phyloP scores from a whole-genome alignment of 345 rosid species.

The Gossypioides kirkii region DNA sequence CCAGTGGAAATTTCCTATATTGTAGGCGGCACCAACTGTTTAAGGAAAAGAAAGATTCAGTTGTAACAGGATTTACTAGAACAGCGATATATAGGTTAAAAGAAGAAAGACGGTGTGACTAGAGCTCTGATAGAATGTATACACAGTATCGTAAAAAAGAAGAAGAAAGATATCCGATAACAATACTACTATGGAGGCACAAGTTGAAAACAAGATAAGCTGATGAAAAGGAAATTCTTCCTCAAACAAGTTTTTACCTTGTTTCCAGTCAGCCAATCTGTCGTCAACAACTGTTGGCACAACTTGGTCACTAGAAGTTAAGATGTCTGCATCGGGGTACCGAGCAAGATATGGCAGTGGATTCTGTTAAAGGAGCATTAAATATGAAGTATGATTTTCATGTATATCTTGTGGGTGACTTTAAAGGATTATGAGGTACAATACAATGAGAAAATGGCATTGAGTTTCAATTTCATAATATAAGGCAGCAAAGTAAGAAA shows the following conservation, averaged over 20 bases:
- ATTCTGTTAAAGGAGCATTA: constrained; percentile 47
- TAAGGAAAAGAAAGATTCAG: constrained; percentile 22
- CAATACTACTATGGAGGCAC: background rate
- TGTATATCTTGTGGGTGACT: constrained; percentile 2
- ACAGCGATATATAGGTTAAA: background rate
- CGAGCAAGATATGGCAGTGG: constrained; percentile 95
- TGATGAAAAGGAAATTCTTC: background rate
- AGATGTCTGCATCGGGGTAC: constrained; percentile 88
- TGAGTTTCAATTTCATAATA: background rate
- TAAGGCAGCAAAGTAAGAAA: background rate
- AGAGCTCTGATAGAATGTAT: constrained; percentile 10
- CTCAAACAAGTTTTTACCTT: constrained; percentile 45
- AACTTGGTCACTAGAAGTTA: constrained; percentile 96
- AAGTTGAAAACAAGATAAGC: constrained; percentile 1
- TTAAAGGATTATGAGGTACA: background rate
- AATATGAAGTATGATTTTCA: constrained; percentile 16
- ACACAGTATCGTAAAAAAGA: background rate
- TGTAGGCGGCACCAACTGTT: constrained; percentile 82
- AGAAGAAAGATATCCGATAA: background rate
- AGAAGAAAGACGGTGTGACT: background rate
- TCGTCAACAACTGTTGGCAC: constrained; percentile 92
- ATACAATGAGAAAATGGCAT: background rate
- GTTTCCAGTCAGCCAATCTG: constrained; percentile 91
- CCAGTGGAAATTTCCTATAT: constrained; percentile 97
- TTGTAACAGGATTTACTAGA: background rate